Conservation (phyloP, 257 asterid species). For the Fraxinus quadrangulata region DNA sequence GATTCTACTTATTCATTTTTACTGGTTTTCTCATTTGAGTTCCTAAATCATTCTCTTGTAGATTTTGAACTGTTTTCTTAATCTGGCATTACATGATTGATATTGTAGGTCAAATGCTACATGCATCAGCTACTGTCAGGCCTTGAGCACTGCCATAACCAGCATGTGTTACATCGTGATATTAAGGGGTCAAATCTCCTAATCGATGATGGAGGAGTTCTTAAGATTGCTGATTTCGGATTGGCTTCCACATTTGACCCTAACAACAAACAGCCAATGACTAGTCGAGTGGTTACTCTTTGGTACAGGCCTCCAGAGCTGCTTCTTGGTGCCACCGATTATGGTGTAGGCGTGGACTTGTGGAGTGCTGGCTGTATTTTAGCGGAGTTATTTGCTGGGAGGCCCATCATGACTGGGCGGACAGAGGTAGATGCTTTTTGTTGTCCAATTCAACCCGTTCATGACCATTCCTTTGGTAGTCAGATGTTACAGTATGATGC, state of each 20-base stretch:
- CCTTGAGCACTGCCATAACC: constrained; percentile 84
- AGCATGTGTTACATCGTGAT: constrained; percentile 80
- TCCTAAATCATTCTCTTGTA: background rate
- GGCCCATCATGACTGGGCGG: constrained; percentile 91
- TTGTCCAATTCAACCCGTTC: background rate
- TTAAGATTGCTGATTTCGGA: constrained; percentile 89
- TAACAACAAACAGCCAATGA: constrained; percentile 76
- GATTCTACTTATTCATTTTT: constrained; percentile 4
- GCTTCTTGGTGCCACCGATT: constrained; percentile 84
- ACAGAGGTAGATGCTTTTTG: constrained; percentile 59
- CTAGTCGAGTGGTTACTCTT: constrained; percentile 85
- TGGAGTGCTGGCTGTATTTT: constrained; percentile 95
- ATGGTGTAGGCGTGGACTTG: constrained; percentile 88
- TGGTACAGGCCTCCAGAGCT: constrained; percentile 96
- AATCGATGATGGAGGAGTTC: constrained; percentile 66
- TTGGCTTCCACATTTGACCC: constrained; percentile 81
- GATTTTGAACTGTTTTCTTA: constrained; percentile 26
- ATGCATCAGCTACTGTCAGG: constrained; percentile 77
- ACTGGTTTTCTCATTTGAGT: background rate
- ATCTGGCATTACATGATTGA: constrained; percentile 28
- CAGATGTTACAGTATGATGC: background rate
- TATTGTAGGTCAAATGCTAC: constrained; percentile 78
- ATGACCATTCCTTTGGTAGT: background rate
- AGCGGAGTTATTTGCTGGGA: constrained; percentile 83
- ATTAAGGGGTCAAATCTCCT: constrained; percentile 91